Evolutionary conservation across 306 rosid species (phyloP), one percentile per base, ranked within the genome.

Genomic region (Ziziphus jujuba): DNA sequence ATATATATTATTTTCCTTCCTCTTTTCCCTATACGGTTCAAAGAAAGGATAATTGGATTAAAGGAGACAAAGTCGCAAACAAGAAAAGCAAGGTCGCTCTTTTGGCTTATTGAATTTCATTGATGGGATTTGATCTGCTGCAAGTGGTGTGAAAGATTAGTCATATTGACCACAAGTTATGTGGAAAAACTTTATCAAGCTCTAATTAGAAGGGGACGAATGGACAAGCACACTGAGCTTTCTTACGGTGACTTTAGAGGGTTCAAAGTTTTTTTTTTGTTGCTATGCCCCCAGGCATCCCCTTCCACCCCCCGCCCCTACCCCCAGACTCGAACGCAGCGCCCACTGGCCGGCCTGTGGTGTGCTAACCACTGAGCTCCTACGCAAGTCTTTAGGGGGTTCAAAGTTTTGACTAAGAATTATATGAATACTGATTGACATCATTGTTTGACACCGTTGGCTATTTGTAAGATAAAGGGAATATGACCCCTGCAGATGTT

Each of bases 141-240:
- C 95, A 31, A 75, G 95, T 56, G 82, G 86, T 87, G 90, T 31
- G 92, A 88, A 14, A 82, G 89, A 17, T 57, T 91, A 1, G 75
- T 91, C 6, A 85, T 91, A 9, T 88, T 91, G 79, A 88, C 97
- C 0, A 91, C 95, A 1, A 91, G 86, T 47, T 74, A 82, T 64
- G 87, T 84, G 19, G 95, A 88, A 74, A 88, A 88, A n/a, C 80
- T 91, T n/a, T 92, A 91, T 57, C 91, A 90, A 0, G 92, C 97
- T n/a, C 58, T 91, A 65, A 75, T 86, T 34, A 65, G 97, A 19
- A 84, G 74, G 72, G 92, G 97, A 31, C 80, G 96, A 73, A 88
- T 91, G 96, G 96, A 91, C 58, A 87, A 69, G 64, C 96, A 83
- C 50, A 87, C 84, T 11, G 91, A 91, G 47, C 22, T 88, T 64